Evolutionary conservation across 495 filamentous ascomycete genomes (phyloP), one percentile per base, ranked within the genome.

Genomic region (Hypoxylon intermedium): DNA sequence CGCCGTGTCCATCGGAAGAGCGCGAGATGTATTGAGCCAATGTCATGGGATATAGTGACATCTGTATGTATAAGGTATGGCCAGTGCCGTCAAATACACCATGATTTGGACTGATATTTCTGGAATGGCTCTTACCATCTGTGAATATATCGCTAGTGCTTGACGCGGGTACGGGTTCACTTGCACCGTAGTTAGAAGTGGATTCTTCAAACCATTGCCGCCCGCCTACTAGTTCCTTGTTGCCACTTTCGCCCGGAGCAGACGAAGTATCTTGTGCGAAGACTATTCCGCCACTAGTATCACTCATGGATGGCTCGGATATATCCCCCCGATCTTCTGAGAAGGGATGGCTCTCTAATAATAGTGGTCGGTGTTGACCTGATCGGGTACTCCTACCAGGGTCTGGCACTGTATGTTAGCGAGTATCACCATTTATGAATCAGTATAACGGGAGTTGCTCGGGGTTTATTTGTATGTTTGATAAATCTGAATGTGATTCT

Each of bases 11-110:
- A 40, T 47, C 31, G 3, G 60, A 48, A 0, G 59, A 43, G 12
- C 52, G 33, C 13, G 63, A 53, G 72, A 75, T 37, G 71, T 73
- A 60, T 73, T 79, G 31, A 77, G 68, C 60, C 74, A 84, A 72
- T 13, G 80, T 82, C 28, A 82, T 74, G 0, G 81, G 82, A 47
- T 84, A 81, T 20, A 83, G 58, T 7, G 82, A 84, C 82, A 84
- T 84, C 55, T 84, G 82, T 21, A 84, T 83, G 59, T 84, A 81
- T 33, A 84, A 72, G 24, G 79, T 72, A 6, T 82, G 72, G 15
- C 73, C 75, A 28, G 71, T 74, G 6, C 71, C 61, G 23, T 74
- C 69, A 9, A 72, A 53, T 0, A 64, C 60, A 33, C 60, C 53
- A 26, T 69, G 70, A 19, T 41, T 45, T 40, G 63, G 63, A 11